These are phyloP conservation scores for Aspergillus sclerotioniger DNA, from an alignment of 495 filamentous ascomycete genomes.

Conservation along the genomic window DNA sequence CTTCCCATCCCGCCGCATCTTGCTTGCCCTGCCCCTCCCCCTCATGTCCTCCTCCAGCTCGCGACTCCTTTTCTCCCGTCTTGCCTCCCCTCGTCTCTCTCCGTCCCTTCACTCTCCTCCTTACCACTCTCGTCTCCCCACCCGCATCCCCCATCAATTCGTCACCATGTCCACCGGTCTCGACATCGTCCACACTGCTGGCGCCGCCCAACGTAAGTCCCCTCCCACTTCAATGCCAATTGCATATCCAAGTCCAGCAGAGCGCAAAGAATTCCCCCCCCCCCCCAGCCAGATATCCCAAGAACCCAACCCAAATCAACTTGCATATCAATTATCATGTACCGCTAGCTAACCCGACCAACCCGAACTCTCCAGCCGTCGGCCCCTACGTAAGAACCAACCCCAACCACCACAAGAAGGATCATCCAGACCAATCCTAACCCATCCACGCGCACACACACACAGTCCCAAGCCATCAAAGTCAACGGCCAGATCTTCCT, in stretches of 20 bases:
- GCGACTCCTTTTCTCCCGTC: conserved; percentile 30
- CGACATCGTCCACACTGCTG: conserved; percentile 39
- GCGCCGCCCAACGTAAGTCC: conserved; percentile 49
- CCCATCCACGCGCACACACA: too few relatives aligned
- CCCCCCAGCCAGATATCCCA: too few relatives aligned
- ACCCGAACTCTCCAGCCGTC: conserved; percentile 39
- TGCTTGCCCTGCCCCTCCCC: conserved; percentile 17
- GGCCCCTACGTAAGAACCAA: conserved; percentile 54
- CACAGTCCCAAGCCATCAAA: conserved; percentile 83
- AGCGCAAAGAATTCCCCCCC: neutral
- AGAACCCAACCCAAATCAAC: too few relatives aligned
- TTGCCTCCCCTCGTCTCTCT: conserved; percentile 24
- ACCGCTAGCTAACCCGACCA: neutral
- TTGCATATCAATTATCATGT: neutral
- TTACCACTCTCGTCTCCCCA: conserved; percentile 4
- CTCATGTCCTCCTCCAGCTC: conserved; percentile 28
- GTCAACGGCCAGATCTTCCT: conserved; percentile 82
- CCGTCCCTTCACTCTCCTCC: conserved; percentile 2
- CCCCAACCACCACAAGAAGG: conserved; percentile 9
- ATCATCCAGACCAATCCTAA: conserved; percentile 7
- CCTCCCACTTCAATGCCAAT: neutral
- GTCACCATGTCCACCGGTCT: conserved; percentile 38
- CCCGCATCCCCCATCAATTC: conserved; percentile 10
- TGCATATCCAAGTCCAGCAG: neutral
- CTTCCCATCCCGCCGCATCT: neutral